Evolutionary conservation across 345 rosid genomes (phyloP), one percentile per base, ranked within the genome.

Genomic region (Eucalyptus decipiens): DNA sequence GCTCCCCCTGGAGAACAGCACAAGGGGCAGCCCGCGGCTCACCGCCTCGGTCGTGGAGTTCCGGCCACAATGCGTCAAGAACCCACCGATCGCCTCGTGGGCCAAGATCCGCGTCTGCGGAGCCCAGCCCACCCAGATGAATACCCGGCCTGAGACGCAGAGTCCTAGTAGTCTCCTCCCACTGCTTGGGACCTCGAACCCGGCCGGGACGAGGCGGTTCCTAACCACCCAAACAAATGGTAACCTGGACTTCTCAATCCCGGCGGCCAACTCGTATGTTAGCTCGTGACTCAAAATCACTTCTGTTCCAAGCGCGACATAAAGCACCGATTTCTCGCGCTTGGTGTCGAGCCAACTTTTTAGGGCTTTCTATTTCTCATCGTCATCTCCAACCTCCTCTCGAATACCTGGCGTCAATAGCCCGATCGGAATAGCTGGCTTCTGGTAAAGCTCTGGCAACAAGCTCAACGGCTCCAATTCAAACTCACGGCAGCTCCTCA

Each of bases 51-150:
- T 81, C 9, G 87, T 90, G 2, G 92, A 90, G 86, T 89, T 86
- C 89, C 91, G 80, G 3, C 91, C 91, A 6, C 87, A 48, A 85
- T 90, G 92, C 4, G 93, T 92, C 87, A 92, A 49, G 90, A 92
- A 90, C 11, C 91, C 91, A 17, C 90, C 92, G 11, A 87, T 83
- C 8, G 93, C 88, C 28, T 49, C 30, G 16, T 90, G 90, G 51
- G 37, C 86, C 62, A 92, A 76, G 87, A 92, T 86, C n/a, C 60
- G 28, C 1, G 42, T 6, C 40, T 92, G 89, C 21, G 89, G 92
- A 12, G 88, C 92, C 92, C 90, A 92, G 4, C 49, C 47, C 8
- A 45, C 86, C 88, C 88, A 89, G 32, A 90, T 81, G 24, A 90
- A 6, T 21, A 91, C 90, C 30, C 4, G 43, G 32, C 62, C 89